Evolutionary conservation across 2,329 filamentous ascomycete genomes (phyloP).

Genomic region (Chaetomiaceae sp.): DNA sequence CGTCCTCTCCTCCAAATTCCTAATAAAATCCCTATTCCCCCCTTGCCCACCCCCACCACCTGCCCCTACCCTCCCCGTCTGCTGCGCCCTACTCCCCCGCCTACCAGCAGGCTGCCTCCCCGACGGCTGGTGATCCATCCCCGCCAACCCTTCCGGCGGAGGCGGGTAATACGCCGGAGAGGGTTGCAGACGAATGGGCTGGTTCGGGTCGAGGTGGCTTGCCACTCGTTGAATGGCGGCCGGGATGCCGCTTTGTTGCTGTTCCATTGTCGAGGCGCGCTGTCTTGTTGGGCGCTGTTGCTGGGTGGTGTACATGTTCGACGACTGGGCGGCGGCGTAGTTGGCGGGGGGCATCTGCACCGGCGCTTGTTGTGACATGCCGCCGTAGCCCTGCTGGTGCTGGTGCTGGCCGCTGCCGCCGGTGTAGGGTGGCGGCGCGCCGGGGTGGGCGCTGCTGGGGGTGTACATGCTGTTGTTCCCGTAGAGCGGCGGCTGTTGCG

Average conservation of each 20-base stretch:
- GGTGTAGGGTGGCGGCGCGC: constrained; percentile 75
- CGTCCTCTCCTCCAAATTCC: constrained; percentile 89
- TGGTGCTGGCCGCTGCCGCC: constrained; percentile 66
- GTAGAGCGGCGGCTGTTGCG: constrained; percentile 63
- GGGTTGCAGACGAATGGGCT: constrained; percentile 88
- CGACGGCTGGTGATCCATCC: constrained; percentile 56
- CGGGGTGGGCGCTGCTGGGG: constrained; percentile 49
- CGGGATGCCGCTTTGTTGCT: constrained; percentile 88
- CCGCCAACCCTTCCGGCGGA: constrained; percentile 72
- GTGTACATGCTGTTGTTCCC: constrained; percentile 79
- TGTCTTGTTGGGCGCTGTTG: constrained; percentile 68
- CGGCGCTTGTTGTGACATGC: constrained; percentile 62
- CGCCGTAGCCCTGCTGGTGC: constrained; percentile 65
- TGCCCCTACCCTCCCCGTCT: too few species aligned
- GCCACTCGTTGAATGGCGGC: constrained; percentile 90
- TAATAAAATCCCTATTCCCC: constrained; percentile 78
- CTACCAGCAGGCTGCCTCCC: constrained; percentile 58
- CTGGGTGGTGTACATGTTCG: constrained; percentile 58
- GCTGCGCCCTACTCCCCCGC: constrained; percentile 68
- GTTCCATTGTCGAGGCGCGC: constrained; percentile 93
- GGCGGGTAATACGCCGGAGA: constrained; percentile 97
- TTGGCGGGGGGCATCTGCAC: constrained; percentile 62
- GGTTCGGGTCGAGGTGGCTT: constrained; percentile 90
- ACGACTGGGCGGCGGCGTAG: constrained; percentile 54
- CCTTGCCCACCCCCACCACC: too few species aligned